Evolutionary conservation across 306 rosid genomes (phyloP).

Genomic region (Begonia loranthoides): DNA sequence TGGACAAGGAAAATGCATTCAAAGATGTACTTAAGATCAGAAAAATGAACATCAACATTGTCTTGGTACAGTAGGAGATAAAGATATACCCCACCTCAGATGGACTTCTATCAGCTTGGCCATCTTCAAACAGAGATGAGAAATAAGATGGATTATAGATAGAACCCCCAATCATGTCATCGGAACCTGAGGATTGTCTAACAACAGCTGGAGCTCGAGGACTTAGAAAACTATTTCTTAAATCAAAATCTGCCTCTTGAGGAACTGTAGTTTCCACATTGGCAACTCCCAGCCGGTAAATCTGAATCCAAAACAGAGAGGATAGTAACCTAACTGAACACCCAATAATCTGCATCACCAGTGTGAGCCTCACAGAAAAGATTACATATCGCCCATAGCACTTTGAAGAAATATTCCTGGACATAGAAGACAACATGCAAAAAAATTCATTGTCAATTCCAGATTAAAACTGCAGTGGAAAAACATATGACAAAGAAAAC

Average conservation of each 20-base stretch:
- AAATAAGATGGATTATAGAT: constrained; percentile 73
- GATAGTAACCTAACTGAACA: constrained; percentile 62
- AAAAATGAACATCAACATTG: too few species aligned
- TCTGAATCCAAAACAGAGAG: constrained; percentile 85
- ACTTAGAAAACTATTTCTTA: constrained; percentile 76
- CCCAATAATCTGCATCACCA: constrained; percentile 69
- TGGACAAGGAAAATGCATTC: too few species aligned
- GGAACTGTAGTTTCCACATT: constrained; percentile 34
- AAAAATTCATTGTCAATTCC: too few species aligned
- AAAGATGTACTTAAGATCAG: too few species aligned
- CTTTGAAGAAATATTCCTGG: constrained; percentile 61
- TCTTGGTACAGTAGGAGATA: too few species aligned
- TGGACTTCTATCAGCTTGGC: constrained; percentile 37
- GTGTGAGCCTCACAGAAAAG: constrained; percentile 76
- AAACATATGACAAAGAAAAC: too few species aligned
- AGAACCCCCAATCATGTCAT: constrained; percentile 85
- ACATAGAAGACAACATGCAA: constrained; percentile 3
- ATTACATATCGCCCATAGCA: constrained; percentile 29
- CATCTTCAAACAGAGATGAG: constrained; percentile 78
- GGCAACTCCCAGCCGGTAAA: constrained; percentile 83
- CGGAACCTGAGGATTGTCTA: constrained; percentile 56
- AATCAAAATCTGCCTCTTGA: constrained; percentile 51
- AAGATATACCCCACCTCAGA: constrained; percentile 33
- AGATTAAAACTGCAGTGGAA: too few species aligned
- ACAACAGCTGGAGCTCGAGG: constrained; percentile 54